Evolutionary conservation across 2,329 filamentous ascomycete species (phyloP).

Genomic region (Diaporthe australafricana): DNA sequence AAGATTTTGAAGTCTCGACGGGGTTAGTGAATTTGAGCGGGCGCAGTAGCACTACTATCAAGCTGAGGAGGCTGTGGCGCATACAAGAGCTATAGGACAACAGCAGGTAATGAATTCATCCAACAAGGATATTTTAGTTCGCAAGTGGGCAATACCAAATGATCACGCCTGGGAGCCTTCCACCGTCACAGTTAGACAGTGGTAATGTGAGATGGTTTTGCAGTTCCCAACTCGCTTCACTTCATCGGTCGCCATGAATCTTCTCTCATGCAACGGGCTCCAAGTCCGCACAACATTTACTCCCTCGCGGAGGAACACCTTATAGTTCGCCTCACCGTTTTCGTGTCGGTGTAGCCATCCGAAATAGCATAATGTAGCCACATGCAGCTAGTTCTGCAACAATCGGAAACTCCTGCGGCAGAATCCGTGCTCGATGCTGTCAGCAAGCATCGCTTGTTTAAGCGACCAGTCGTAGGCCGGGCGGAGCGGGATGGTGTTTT

Average conservation of each 20-base stretch:
- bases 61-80: neutral
- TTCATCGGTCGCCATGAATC: neutral
- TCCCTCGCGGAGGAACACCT: neutral
- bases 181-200: no score
- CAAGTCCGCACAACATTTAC: neutral
- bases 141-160: neutral
- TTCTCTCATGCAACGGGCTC: neutral
- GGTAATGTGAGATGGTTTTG: no score
- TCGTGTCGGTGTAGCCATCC: neutral
- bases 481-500: neutral
- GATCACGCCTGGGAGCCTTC: neutral
- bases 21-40: neutral
- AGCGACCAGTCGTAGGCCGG: constrained; percentile 9
- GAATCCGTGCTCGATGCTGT: constrained; percentile 5
- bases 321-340: neutral
- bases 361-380: neutral
- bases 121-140: neutral
- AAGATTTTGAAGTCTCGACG: constrained; percentile 10
- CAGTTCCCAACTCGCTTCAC: no score
- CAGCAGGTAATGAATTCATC: neutral
- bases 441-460: constrained; percentile 14
- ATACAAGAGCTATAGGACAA: neutral
- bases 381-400: constrained; percentile 21
- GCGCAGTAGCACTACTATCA: neutral
- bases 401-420: neutral